Conservation (phyloP, 116 monocot species). For the Phalaenopsis hybrid region DNA sequence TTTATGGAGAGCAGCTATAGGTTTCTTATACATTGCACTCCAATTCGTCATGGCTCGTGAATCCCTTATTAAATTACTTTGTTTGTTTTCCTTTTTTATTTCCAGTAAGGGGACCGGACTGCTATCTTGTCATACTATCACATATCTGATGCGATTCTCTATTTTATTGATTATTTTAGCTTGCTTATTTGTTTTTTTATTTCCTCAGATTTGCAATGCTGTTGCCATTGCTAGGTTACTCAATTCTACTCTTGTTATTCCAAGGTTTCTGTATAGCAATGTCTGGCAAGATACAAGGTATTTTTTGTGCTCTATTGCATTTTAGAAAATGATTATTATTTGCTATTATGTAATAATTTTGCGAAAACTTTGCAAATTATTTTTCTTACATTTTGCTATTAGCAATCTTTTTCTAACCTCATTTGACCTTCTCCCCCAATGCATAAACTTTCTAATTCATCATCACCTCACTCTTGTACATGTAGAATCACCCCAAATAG, state of each 20-base stretch:
- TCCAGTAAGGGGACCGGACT: background rate
- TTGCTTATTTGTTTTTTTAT: slow-evolving; percentile 8
- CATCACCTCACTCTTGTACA: too few species aligned
- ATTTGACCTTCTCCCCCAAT: too few species aligned
- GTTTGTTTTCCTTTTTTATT: background rate
- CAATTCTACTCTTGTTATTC: slow-evolving; percentile 92
- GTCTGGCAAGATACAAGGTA: slow-evolving; percentile 92
- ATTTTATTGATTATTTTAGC: background rate
- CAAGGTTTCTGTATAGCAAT: slow-evolving; percentile 70
- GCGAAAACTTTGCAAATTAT: background rate
- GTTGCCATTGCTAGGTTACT: slow-evolving; percentile 81
- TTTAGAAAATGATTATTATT: background rate
- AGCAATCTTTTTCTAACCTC: too few species aligned
- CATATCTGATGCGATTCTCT: background rate
- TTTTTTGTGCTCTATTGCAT: slow-evolving; percentile 10
- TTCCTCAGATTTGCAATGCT: slow-evolving; percentile 86
- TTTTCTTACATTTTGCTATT: background rate
- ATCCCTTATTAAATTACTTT: background rate
- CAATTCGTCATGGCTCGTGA: background rate
- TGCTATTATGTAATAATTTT: background rate
- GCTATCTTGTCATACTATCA: background rate
- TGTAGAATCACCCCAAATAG: too few species aligned
- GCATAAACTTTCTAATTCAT: too few species aligned
- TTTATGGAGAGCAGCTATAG: background rate
- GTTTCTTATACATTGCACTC: background rate